Evolutionary conservation across 306 rosid genomes (phyloP).

Genomic region (Betula pendula): DNA sequence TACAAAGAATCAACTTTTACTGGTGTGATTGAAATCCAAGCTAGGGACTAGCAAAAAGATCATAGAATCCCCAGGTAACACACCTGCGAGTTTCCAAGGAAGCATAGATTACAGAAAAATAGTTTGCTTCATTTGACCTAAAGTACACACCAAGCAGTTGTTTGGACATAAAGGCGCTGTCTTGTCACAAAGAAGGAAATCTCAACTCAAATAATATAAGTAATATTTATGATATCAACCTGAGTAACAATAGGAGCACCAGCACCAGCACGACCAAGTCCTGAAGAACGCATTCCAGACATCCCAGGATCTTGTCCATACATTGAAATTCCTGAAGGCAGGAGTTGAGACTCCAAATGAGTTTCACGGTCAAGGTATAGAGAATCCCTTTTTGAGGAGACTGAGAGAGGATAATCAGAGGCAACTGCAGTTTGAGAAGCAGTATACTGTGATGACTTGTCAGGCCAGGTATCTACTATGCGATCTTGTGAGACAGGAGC

Average conservation of each 20-base stretch:
- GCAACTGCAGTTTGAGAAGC: slow-evolving; percentile 60
- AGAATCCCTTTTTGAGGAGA: slow-evolving; percentile 65
- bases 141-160: neutral
- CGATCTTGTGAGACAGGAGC: slow-evolving; percentile 70
- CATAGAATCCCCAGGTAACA: neutral
- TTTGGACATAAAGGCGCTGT: neutral
- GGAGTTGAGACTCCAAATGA: slow-evolving; percentile 67
- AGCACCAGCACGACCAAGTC: slow-evolving; percentile 62
- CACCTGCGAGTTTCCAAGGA: neutral
- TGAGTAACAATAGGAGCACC: slow-evolving; percentile 85
- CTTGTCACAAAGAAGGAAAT: slow-evolving; percentile 13
- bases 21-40: neutral
- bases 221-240: slow-evolving; percentile 44
- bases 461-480: slow-evolving; percentile 65
- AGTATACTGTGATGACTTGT: slow-evolving; percentile 54
- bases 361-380: slow-evolving; percentile 65
- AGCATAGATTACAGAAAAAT: neutral
- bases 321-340: slow-evolving; percentile 63
- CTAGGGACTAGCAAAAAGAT: neutral
- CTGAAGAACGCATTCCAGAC: slow-evolving; percentile 74
- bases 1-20: neutral
- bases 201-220: slow-evolving; percentile 17
- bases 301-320: slow-evolving; percentile 70
- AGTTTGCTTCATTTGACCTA: neutral
- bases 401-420: slow-evolving; percentile 48